Base-by-base conservation (phyloP, 2,329 filamentous ascomycete species). In the Diaporthe sp. region DNA sequence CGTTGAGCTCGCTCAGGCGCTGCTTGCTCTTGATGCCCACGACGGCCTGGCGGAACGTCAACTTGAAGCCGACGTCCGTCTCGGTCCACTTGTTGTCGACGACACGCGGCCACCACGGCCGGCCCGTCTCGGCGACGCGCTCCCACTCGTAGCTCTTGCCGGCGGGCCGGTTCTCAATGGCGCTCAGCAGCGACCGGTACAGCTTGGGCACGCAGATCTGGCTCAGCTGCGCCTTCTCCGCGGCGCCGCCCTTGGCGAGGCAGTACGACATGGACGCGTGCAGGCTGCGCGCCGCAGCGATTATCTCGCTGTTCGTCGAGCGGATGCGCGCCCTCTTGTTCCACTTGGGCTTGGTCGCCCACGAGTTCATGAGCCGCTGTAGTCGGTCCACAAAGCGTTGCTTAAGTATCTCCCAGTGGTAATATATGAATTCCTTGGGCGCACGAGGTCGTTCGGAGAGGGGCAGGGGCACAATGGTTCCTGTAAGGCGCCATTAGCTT, bases 261-360 rank as follows among this genome's bases (percentile, higher is more conserved):
- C 89, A 89, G 75, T 88, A 86, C 79, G 91, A 90, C 87, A 94
- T 90, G 78, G 89, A 84, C 71, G 85, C 84, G 82, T 94, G 92
- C 79, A 94, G 84, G 28, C 85, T 87, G 79, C 89, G 88, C 44
- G 92, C 92, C 1, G 87, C 87, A 2, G 90, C 87, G 12, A 86
- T 82, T 62, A 90, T 84, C 71, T 82, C 80, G 31, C 82, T 78
- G 19, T 85, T 85, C 37, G 83, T 78, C 37, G 88, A 71, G 46
- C 65, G 46, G 42, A 77, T 69, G 44, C 74, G 74, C 44, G 74
- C 53, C 39, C 19, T 80, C 79, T 87, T 85, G 80, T 88, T 87
- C n/a, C 79, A 80, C 17, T 87, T 86, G 28, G 83, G 83, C 44
- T 82, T 82, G 71, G 86, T 82, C 17, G 65, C 42, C 51, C 68